Base-by-base conservation (phyloP, 2,329 filamentous ascomycete species). In the Macrophomina pseudophaseolina region DNA sequence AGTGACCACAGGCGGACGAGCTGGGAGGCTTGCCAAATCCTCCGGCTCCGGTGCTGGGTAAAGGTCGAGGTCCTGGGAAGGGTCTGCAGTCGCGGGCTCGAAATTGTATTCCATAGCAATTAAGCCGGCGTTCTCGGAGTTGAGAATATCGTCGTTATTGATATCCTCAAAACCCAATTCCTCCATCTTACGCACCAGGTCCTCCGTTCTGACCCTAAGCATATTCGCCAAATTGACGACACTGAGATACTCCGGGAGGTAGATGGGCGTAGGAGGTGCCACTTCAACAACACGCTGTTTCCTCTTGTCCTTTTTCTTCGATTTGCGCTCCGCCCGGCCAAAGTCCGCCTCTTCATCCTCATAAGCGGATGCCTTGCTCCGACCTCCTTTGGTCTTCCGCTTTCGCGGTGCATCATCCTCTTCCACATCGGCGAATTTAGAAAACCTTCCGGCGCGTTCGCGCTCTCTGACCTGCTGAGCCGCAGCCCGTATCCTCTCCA, bases 61-160 rank as follows among this genome's bases (percentile, higher is more conserved):
- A 30, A 99, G 80, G 76, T 99, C 94, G 52, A 88, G 83, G 54
- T 90, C 88, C 18, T 80, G 76, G 83, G 89, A 73, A 76, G 84
- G 78, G 4, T 74, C 76, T 66, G 93, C 90, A 30, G 95, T 86
- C 2, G 90, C 89, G 0, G 94, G 92, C 68, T 98, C 93, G 71
- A 91, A 97, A 59, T 94, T 94, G 76, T 94, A 98, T 76, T 99
- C 94, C 79, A 92, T 89, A 4, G 93, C 93, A 71, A 99, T 91
- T 64, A 99, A 84, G 7, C 91, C 92, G 2, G 94, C 94, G 54
- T 92, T 95, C 76, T 98, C 94, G 11, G 93, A 89, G 68, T 94
- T 94, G 76, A 99, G 87, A 68, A 99, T 88, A 74, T 94, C 93
- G 72, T 94, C 93, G 62, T 89, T 86, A 14, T 88, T 88, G 16